Evolutionary conservation across 192 early-diverging fungal genomes (phyloP).

Genomic region (Rhizophagus sp.): DNA sequence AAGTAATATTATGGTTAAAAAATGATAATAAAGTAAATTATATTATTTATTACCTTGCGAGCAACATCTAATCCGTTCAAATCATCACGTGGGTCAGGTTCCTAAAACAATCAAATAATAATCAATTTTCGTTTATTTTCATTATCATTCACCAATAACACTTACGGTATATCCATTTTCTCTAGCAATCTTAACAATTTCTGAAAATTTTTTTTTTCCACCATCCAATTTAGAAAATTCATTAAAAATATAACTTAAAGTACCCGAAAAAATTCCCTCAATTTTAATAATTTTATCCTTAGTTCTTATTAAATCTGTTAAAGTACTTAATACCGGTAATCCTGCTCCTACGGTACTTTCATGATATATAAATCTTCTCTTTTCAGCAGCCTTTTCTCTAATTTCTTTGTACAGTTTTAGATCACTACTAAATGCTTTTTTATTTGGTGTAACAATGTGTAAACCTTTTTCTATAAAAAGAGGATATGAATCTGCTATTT

Average conservation of each 20-base stretch:
- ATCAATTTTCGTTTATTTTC: not conserved
- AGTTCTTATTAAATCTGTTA: constrained; percentile 87
- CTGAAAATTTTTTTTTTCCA: constrained; percentile 70
- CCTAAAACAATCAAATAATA: constrained; percentile 45
- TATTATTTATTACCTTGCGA: constrained; percentile 71
- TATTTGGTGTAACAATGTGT: constrained; percentile 96
- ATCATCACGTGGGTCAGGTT: constrained; percentile 98
- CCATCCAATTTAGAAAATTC: constrained; percentile 76
- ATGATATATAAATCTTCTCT: constrained; percentile 74
- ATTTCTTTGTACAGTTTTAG: constrained; percentile 75
- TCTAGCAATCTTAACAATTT: constrained; percentile 88
- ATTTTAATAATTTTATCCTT: constrained; percentile 92
- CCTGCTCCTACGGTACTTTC: constrained; percentile 98
- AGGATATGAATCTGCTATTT: constrained; percentile 81
- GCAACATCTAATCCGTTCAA: constrained; percentile 99
- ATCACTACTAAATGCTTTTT: constrained; percentile 90
- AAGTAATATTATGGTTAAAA: not conserved
- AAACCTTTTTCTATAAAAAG: constrained; percentile 76
- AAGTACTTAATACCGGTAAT: constrained; percentile 89
- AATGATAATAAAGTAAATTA: constrained; percentile 1
- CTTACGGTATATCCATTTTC: constrained; percentile 86
- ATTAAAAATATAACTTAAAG: constrained; percentile 98
- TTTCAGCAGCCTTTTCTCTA: constrained; percentile 50
- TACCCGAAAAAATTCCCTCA: constrained; percentile 98
- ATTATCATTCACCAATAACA: constrained; percentile 6